Evolutionary conservation across 2,329 filamentous ascomycete species (phyloP), one percentile per base, ranked within the genome.

Genomic region (Verticillium zaregamsianum): DNA sequence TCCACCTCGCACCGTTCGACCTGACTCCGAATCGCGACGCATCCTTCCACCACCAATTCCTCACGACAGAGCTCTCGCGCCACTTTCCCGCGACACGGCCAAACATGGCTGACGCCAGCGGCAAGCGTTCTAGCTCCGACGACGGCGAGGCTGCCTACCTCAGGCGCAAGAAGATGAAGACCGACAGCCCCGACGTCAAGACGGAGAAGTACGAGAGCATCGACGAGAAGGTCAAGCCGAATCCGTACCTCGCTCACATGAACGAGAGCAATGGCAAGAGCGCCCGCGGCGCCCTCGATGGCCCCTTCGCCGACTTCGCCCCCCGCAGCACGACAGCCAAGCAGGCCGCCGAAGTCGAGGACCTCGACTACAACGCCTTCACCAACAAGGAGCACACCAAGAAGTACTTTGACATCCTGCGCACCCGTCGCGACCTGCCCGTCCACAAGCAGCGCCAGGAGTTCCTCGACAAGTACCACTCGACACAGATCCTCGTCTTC

Each of bases 401-500:
- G 68, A 87, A 90, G 71, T 99, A 99, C 81, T 92, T 97, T 76
- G 87, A 88, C 70, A 99, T 99, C 72, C 80, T 99, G 70, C 86
- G 94, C 79, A 86, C 85, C 61, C 85, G 95, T 68, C 87, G 93
- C 72, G 89, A 93, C 69, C 84, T 99, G 64, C 95, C 95, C 15
- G 95, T 99, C 54, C 89, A 96, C 77, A 89, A 92, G 72, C 95
- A 99, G 77, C 89, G 91, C 76, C 87, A 95, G 76, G 95, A 99
- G 74, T 99, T 99, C 73, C 84, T 99, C 63, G 82, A 93, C 72
- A 86, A 96, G 71, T 99, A 96, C 79, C 96, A 99, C 71, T 87
- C 90, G 70, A 92, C 89, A 28, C 95, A 99, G 78, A 97, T 99
- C 68, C 87, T 99, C 64, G 95, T 99, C 70, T 97, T 99, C 72